These are phyloP conservation scores for Hippophae gyantsensis DNA, from an alignment of 306 rosid genomes.

Conservation along the genomic window DNA sequence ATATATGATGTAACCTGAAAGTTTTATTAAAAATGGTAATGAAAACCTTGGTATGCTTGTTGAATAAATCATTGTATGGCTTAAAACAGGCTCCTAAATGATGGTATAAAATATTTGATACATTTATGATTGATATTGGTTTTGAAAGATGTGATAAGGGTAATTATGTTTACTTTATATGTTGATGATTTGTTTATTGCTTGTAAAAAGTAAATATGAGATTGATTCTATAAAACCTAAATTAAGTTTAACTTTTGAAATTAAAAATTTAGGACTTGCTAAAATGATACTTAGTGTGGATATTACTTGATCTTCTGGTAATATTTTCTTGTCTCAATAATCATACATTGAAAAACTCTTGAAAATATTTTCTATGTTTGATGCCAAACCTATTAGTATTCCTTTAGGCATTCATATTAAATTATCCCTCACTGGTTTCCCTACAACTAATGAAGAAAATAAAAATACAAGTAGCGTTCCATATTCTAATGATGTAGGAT, in stretches of 20 bases:
- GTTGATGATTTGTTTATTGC: neutral
- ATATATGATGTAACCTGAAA: neutral
- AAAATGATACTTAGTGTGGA: neutral
- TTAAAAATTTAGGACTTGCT: neutral
- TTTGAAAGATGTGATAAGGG: neutral
- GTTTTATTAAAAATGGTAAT: neutral
- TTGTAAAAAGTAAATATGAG: neutral
- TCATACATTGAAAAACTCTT: neutral
- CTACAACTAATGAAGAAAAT: neutral
- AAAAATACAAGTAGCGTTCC: neutral
- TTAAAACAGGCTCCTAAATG: slow-evolving; percentile 1
- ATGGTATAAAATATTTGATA: neutral
- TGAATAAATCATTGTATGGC: neutral
- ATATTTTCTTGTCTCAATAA: neutral
- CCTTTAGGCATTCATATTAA: neutral
- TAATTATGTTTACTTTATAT: neutral
- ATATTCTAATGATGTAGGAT: neutral
- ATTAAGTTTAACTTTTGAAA: neutral
- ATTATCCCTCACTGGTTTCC: neutral
- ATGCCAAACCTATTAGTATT: neutral
- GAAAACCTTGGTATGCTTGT: neutral
- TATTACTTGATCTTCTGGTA: neutral
- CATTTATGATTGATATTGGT: neutral
- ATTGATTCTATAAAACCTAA: neutral
- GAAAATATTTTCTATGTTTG: neutral